Evolutionary conservation across 2,329 filamentous ascomycete species (phyloP).

Genomic region (Westerdykella aurantiaca): DNA sequence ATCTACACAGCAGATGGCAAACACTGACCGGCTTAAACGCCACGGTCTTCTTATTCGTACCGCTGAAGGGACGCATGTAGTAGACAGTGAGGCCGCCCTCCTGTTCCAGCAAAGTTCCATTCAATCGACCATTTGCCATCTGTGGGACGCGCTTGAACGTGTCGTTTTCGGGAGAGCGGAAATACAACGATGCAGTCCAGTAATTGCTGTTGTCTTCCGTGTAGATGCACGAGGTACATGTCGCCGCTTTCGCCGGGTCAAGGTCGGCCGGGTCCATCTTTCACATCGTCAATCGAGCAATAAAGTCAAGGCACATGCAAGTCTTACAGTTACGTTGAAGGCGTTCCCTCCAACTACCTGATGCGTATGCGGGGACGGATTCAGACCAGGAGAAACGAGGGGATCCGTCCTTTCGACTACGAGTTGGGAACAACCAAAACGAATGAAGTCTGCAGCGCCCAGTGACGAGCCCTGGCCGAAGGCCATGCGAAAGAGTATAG

Average conservation of each 20-base stretch:
- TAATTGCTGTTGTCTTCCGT: conserved; percentile 35
- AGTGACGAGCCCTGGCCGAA: neutral
- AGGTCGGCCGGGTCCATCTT: conserved; percentile 16
- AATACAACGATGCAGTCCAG: conserved; percentile 32
- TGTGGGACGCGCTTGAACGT: conserved; percentile 30
- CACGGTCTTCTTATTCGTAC: conserved; percentile 31
- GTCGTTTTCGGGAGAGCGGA: conserved; percentile 28
- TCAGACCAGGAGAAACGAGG: conserved; percentile 9
- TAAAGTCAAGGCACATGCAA: neutral
- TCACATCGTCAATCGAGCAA: neutral
- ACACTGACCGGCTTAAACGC: conserved; percentile 29
- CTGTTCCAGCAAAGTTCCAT: conserved; percentile 18
- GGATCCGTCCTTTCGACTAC: conserved; percentile 13
- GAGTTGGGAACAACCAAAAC: conserved; percentile 15
- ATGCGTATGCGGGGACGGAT: conserved; percentile 12
- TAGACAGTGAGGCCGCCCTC: conserved; percentile 36
- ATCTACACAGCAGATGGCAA: neutral
- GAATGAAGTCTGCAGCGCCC: conserved; percentile 5
- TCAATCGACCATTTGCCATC: conserved; percentile 33
- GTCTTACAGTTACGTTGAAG: conserved; percentile 11
- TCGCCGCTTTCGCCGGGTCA: conserved; percentile 13
- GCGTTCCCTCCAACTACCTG: conserved; percentile 13
- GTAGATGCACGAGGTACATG: conserved; percentile 23
- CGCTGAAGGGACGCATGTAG: conserved; percentile 29
- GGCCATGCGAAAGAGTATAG: no score